Percentiles rank a stretch among this genome's conserved stretches.
These are phyloP conservation scores for Peniophora sp. DNA, from an alignment of 1,284 basidiomycete species.

Conservation along the genomic window DNA sequence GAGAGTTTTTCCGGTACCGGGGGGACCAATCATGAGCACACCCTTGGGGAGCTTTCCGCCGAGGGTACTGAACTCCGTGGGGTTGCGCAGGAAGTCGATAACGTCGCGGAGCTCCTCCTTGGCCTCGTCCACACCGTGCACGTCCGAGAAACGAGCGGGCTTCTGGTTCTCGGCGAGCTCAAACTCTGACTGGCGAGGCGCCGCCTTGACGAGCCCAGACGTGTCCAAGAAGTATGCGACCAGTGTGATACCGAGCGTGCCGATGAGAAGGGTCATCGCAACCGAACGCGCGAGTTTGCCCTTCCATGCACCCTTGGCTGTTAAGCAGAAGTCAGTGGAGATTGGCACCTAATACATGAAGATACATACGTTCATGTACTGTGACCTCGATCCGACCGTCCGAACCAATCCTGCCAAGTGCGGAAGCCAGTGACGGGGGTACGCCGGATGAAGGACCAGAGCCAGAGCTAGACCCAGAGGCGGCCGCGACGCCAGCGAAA, in stretches of 20 bases:
- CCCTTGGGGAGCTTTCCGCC: constrained; percentile 92
- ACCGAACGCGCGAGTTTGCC: constrained; percentile 58
- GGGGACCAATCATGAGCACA: constrained; percentile 81
- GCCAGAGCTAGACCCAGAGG: no score
- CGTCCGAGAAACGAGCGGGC: constrained; percentile 83
- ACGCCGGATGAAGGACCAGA: no score
- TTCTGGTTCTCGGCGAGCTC: constrained; percentile 66
- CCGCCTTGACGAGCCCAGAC: constrained; percentile 84
- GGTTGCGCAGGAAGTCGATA: constrained; percentile 89
- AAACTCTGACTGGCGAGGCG: constrained; percentile 68
- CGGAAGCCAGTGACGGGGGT: not conserved
- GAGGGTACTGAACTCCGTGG: constrained; percentile 78
- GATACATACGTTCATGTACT: constrained; percentile 65
- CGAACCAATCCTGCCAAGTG: constrained; percentile 16
- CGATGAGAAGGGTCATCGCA: constrained; percentile 15
- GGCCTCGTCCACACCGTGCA: constrained; percentile 92
- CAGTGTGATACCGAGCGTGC: constrained; percentile 69
- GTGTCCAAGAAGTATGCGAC: constrained; percentile 88
- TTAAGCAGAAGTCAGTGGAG: not conserved
- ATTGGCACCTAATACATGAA: constrained; percentile 1
- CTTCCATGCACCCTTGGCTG: constrained; percentile 62
- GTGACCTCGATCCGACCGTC: constrained; percentile 67
- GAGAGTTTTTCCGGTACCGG: constrained; percentile 96
- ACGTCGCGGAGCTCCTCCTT: constrained; percentile 91
- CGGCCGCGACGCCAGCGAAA: not conserved